Evolutionary conservation across 2,329 filamentous ascomycete genomes (phyloP).

Genomic region (Sphaerulina musiva): DNA sequence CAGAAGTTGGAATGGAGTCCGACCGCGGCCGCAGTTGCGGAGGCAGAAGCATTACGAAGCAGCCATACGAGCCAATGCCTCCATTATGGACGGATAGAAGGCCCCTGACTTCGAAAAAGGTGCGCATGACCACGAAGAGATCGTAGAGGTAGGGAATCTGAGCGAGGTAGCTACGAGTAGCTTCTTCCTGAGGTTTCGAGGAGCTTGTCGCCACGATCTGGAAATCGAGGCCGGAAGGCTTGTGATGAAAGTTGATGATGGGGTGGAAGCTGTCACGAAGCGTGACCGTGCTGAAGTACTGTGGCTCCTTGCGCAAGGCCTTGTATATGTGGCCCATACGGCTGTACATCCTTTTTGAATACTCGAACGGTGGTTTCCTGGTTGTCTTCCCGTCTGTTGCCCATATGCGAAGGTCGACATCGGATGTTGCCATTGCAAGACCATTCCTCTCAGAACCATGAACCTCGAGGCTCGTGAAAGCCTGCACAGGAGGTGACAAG

Average conservation of each 20-base stretch:
- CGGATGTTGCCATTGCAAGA: conserved; percentile 48
- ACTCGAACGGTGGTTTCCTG: background rate
- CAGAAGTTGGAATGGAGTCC: too few species aligned
- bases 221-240: conserved; percentile 44
- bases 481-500: conserved; percentile 26
- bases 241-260: conserved; percentile 41
- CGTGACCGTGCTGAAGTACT: background rate
- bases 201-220: conserved; percentile 47
- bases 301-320: background rate
- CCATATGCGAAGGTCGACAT: conserved; percentile 47
- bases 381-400: conserved; percentile 19
- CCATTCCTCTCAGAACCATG: conserved; percentile 52
- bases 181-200: conserved; percentile 37
- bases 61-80: conserved; percentile 50
- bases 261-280: conserved; percentile 34
- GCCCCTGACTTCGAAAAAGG: conserved; percentile 45
- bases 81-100: conserved; percentile 44
- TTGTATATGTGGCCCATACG: conserved; percentile 13
- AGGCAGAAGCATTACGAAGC: conserved; percentile 53
- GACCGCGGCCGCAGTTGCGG: conserved; percentile 34
- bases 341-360: conserved; percentile 1
- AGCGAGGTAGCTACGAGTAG: conserved; percentile 43
- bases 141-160: conserved; percentile 46
- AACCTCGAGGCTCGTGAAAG: conserved; percentile 30
- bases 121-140: conserved; percentile 47